A percentile compares a stretch with the other conserved stretches of the same genome.
These are phyloP conservation scores for Plasmodium berghei DNA, from an alignment of 169 alveolate genomes.

Conservation along the genomic window DNA sequence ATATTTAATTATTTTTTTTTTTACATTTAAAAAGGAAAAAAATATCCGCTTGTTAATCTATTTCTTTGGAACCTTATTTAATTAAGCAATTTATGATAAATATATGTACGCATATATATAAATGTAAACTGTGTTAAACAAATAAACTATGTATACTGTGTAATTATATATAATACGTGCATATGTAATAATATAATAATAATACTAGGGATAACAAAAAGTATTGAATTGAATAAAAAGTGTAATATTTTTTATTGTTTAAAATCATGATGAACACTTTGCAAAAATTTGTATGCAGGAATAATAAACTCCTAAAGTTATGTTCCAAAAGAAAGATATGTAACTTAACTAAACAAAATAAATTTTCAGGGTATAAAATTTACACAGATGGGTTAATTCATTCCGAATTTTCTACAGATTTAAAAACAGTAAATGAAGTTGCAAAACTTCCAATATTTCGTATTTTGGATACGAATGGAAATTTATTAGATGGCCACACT, in stretches of 20 bases:
- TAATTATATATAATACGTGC: neutral
- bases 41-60: no score
- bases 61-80: no score
- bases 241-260: no score
- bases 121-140: no score
- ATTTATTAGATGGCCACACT: constrained; percentile 78
- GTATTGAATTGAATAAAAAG: neutral
- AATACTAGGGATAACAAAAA: neutral
- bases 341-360: constrained; percentile 18
- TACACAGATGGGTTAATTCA: constrained; percentile 79
- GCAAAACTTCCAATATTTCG: constrained; percentile 84
- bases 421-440: constrained; percentile 81
- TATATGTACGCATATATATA: no score
- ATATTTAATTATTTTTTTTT: no score
- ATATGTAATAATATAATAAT: neutral
- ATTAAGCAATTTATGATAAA: no score
- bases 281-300: constrained; percentile 21
- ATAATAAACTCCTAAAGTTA: neutral
- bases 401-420: constrained; percentile 84
- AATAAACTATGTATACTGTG: neutral
- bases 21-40: no score
- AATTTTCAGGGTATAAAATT: constrained; percentile 49
- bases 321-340: constrained; percentile 10
- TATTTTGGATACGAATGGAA: constrained; percentile 84
- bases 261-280: constrained; percentile 33